phyloP scores from a whole-genome alignment of 768 basidiomycete species.

The Tulasnella sp. region DNA sequence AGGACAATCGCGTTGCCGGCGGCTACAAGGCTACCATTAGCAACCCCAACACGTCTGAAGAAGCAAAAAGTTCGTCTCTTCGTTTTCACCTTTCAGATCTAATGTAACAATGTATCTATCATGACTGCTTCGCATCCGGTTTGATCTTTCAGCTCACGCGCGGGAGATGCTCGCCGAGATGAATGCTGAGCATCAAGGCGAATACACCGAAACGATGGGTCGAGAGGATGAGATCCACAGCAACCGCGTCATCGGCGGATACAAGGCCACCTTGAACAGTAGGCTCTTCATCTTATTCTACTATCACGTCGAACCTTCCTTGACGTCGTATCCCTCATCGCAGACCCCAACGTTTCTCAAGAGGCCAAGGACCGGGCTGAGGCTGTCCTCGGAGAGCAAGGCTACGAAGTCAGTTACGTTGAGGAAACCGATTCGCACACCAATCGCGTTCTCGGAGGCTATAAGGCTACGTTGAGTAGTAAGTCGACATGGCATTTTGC shows the following conservation, averaged over 20 bases:
- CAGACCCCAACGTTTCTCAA: slow-evolving; percentile 7
- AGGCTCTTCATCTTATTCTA: neutral
- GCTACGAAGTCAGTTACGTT: neutral
- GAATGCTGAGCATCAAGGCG: neutral
- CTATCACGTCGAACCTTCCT: neutral
- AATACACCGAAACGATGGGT: neutral
- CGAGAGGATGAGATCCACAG: slow-evolving; percentile 1
- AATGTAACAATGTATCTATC: no score
- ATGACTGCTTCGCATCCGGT: no score
- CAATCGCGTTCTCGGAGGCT: slow-evolving; percentile 1
- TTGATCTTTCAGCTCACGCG: neutral
- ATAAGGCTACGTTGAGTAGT: slow-evolving; percentile 22
- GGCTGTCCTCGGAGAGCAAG: neutral
- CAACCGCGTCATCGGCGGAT: slow-evolving; percentile 32
- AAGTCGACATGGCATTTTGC: neutral
- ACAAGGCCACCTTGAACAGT: slow-evolving; percentile 42
- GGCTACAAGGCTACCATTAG: slow-evolving; percentile 26
- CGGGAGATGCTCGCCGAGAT: neutral
- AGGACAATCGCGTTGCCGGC: slow-evolving; percentile 20
- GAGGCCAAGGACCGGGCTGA: slow-evolving; percentile 2
- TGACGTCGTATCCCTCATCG: neutral
- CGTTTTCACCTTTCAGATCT: neutral
- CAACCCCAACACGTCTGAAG: slow-evolving; percentile 25
- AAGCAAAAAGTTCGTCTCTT: slow-evolving; percentile 22
- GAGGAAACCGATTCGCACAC: neutral